phyloP scores from a whole-genome alignment of 192 early-diverging fungal genomes.

The Backusella circina region DNA sequence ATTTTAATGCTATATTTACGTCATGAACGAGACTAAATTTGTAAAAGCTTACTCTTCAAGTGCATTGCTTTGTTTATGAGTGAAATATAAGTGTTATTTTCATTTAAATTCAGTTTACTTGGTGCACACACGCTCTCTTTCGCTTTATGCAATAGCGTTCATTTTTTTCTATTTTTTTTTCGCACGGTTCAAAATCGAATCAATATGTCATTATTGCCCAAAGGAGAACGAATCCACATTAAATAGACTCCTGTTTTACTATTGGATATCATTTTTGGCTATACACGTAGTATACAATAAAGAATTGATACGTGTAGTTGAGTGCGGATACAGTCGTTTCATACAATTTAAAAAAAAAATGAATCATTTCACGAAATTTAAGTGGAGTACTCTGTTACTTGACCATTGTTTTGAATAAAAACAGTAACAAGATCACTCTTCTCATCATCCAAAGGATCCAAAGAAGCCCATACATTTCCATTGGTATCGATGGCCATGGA shows the following conservation, averaged over 20 bases:
- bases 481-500: constrained; percentile 8
- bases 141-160: neutral
- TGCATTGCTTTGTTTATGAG: neutral
- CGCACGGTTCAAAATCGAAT: no score
- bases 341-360: no score
- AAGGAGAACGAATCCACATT: neutral
- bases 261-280: neutral
- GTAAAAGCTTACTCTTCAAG: neutral
- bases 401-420: neutral
- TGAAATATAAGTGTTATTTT: neutral
- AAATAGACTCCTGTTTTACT: neutral
- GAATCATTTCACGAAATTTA: no score
- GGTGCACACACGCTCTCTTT: neutral
- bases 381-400: no score
- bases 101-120: neutral
- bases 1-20: neutral
- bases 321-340: neutral
- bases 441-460: constrained; percentile 4
- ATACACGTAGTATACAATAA: neutral
- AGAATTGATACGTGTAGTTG: neutral
- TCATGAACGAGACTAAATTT: neutral
- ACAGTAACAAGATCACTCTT: constrained; percentile 2
- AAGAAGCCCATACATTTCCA: constrained; percentile 13
- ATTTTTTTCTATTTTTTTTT: neutral
- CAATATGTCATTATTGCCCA: neutral